Evolutionary conservation across 805 yeast genomes (phyloP), one percentile per base, ranked within the genome.

Genomic region (Scheffersomyces ergatensis): DNA sequence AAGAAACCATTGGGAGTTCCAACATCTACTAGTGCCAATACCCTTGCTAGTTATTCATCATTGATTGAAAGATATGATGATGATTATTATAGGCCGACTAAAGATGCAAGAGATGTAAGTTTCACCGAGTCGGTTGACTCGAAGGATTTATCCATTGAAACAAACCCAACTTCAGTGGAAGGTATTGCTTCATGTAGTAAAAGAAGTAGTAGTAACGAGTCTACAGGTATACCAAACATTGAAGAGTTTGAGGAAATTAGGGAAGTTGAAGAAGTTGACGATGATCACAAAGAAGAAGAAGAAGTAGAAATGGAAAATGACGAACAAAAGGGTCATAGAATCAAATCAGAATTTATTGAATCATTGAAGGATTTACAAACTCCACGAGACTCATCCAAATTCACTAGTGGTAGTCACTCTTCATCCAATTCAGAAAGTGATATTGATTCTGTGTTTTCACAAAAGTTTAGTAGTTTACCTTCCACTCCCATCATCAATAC

Each of bases 51-150:
- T 30, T 56, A 60, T 43, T 37, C 57, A 2, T 60, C 65, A 15
- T 42, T 64, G 12, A 58, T 63, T 31, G 66, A 60, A 20, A 49
- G 54, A 7, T 64, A 64, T 44, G 66, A 60, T 16, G 51, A 48
- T 34, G 52, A 46, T 27, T 34, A 29, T 18, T 32, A 23, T 3
- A 8, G 15, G 15, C 5, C 9, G 5, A 15, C 3, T 29, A 29
- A n/a, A 29, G 32, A 29, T 14, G 18, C n/a, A 29, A 15, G 32
- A 29, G 32, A 29, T 8, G 15, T 18, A n/a, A 29, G 32, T 13
- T 29, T 29, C 13, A 26, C 38, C 14, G 27, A 19, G 12, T 21
- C 34, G 15, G 32, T 29, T 12, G 48, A 40, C 23, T 24, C 33
- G 3, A 30, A 25, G 19, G 21, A 13, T 29, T 20, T 23, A 8